A percentile compares a stretch with the other conserved stretches of the same genome.
Conservation (phyloP, 108 stramenopile genomes). For the Aurantiochytrium sp. region DNA sequence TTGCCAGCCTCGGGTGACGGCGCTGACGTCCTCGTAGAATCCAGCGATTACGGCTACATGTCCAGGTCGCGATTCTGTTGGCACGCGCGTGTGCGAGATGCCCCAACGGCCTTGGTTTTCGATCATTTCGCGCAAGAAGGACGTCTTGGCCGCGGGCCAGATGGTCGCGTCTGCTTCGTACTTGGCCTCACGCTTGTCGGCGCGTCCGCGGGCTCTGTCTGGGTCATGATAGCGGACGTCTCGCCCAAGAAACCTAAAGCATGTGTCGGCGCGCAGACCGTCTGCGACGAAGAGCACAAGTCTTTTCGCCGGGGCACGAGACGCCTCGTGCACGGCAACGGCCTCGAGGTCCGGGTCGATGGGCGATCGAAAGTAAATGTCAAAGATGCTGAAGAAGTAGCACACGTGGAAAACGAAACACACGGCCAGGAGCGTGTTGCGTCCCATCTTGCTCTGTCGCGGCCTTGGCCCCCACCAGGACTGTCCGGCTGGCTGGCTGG, state of each 20-base stretch:
- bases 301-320: neutral
- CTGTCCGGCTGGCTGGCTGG: neutral
- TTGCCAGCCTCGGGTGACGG: constrained; percentile 4
- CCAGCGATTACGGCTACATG: constrained; percentile 11
- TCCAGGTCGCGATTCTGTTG: neutral
- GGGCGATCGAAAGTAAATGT: constrained; percentile 12
- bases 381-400: constrained; percentile 13
- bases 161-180: neutral
- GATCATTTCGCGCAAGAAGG: neutral
- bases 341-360: neutral
- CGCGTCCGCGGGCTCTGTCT: neutral
- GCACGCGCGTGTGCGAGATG: constrained; percentile 9
- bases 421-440: neutral
- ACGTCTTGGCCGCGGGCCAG: neutral
- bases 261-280: neutral
- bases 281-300: neutral
- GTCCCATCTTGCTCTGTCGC: neutral
- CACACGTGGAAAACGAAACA: neutral
- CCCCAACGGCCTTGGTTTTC: neutral
- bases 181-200: neutral
- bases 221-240: neutral
- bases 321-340: neutral
- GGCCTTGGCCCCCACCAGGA: neutral
- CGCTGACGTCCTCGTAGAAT: constrained; percentile 8
- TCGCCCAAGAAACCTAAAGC: neutral